Evolutionary conservation across 2,329 filamentous ascomycete genomes (phyloP), one percentile per base, ranked within the genome.

Genomic region (Sphaerulina musiva): DNA sequence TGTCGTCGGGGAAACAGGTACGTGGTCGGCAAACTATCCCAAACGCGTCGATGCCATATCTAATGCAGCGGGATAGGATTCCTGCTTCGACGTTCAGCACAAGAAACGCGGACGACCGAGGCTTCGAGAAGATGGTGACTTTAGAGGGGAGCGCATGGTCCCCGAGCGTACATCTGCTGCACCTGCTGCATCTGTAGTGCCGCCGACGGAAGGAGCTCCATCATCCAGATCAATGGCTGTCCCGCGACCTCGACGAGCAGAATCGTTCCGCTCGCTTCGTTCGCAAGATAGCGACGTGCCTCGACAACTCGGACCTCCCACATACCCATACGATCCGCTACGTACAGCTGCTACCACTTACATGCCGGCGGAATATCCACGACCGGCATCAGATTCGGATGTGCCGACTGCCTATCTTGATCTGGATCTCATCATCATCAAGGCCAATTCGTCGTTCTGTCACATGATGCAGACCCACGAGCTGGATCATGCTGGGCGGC

Each of bases 51-150:
- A 5, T 23, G 29, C 11, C 57, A 47, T 14, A 40, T 32, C 20
- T 41, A 34, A 39, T 48, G 56, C 32, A 48, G 50, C 55, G 65
- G 46, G 10, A 1, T 78, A 92, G 76, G 86, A 90, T 54, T 79
- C 84, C 6, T 93, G 88, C 67, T 77, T 89, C 63, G 88, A 93
- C 70, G 87, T 93, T 34, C 85, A 89, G 66, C 88, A 93, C 71
- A 93, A 92, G 71, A 93, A 92, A 69, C 77, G 88, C 63, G 88
- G 88, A 41, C 80, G 88, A 46, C 88, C 88, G 56, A 80, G 88
- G 59, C 74, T 93, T 61, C 81, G 87, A 63, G 87, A 92, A 66
- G 85, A 88, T 56, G 54, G 60, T 36, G 61, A 65, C 11, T 61
- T 64, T 54, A 63, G 58, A 44, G 49, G 59, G 12, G 62, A 65